These are phyloP conservation scores for Ogataea paraovalis DNA, from an alignment of 805 yeast species.

Conservation along the genomic window DNA sequence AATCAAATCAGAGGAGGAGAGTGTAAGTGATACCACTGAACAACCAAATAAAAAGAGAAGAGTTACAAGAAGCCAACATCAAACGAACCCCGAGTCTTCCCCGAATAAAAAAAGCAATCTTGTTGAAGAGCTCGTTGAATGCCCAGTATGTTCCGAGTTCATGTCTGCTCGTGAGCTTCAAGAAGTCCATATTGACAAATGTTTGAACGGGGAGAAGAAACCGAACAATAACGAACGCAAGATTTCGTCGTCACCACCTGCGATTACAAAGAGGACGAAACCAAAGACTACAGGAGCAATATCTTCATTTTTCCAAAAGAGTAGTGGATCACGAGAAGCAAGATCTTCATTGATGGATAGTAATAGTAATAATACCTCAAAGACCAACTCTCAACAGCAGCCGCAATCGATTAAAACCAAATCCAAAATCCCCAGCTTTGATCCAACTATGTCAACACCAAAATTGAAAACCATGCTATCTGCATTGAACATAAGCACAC, in stretches of 20 bases:
- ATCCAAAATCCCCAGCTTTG: slow-evolving; percentile 55
- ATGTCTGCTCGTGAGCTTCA: slow-evolving; percentile 57
- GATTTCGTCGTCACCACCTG: slow-evolving; percentile 8
- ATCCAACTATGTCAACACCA: slow-evolving; percentile 53
- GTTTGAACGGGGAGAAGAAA: slow-evolving; percentile 34
- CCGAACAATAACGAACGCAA: slow-evolving; percentile 8
- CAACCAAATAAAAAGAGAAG: background rate
- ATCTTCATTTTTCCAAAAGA: slow-evolving; percentile 12
- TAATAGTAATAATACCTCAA: background rate
- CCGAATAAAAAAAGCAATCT: background rate
- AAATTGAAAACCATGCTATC: slow-evolving; percentile 59
- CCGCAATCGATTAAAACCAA: slow-evolving; percentile 14
- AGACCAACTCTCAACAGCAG: slow-evolving; percentile 21
- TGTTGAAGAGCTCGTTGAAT: slow-evolving; percentile 40
- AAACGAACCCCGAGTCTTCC: background rate
- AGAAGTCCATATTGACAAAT: slow-evolving; percentile 56
- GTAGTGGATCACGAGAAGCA: too few relatives aligned
- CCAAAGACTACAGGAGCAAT: slow-evolving; percentile 9
- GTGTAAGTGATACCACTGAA: background rate
- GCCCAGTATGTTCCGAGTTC: slow-evolving; percentile 62
- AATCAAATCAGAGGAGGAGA: background rate
- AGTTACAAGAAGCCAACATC: background rate
- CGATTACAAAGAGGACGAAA: background rate
- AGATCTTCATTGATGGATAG: background rate
- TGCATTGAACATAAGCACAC: slow-evolving; percentile 50